Evolutionary conservation across 257 asterid genomes (phyloP).

Genomic region (Penstemon eatonii): DNA sequence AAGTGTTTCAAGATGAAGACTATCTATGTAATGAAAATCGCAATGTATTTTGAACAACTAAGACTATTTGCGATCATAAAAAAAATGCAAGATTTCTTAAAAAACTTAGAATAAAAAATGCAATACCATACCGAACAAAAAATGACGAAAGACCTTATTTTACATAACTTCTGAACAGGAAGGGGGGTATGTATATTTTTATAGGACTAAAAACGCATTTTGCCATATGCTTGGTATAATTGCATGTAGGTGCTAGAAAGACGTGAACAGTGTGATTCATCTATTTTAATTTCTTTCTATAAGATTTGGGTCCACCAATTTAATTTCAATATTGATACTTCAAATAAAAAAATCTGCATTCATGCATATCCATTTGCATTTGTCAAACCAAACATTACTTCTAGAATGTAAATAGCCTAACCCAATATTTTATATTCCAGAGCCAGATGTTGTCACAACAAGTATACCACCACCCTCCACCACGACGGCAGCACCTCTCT

Average conservation of each 20-base stretch:
- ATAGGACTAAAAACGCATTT: not conserved
- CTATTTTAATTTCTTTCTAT: too few relatives aligned
- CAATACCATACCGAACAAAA: too few relatives aligned
- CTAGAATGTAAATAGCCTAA: not conserved
- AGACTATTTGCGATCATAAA: too few relatives aligned
- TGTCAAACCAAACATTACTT: conserved; percentile 9
- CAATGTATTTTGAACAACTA: too few relatives aligned
- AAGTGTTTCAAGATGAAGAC: too few relatives aligned
- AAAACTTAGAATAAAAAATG: too few relatives aligned
- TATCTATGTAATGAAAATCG: too few relatives aligned
- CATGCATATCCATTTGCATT: conserved; percentile 15
- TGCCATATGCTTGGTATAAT: not conserved
- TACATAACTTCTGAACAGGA: too few relatives aligned
- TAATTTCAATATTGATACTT: not conserved
- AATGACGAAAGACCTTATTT: too few relatives aligned
- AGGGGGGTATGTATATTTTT: too few relatives aligned
- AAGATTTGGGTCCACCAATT: not conserved
- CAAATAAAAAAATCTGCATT: not conserved
- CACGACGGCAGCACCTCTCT: not conserved
- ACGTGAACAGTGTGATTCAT: conserved; percentile 9
- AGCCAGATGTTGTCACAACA: conserved; percentile 34
- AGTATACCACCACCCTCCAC: conserved; percentile 22
- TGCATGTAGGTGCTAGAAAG: conserved; percentile 30
- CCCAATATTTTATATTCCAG: conserved; percentile 25
- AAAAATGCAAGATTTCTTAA: too few relatives aligned